Base-by-base conservation (phyloP, 305 asterid genomes). In the Salvia sclarea region DNA sequence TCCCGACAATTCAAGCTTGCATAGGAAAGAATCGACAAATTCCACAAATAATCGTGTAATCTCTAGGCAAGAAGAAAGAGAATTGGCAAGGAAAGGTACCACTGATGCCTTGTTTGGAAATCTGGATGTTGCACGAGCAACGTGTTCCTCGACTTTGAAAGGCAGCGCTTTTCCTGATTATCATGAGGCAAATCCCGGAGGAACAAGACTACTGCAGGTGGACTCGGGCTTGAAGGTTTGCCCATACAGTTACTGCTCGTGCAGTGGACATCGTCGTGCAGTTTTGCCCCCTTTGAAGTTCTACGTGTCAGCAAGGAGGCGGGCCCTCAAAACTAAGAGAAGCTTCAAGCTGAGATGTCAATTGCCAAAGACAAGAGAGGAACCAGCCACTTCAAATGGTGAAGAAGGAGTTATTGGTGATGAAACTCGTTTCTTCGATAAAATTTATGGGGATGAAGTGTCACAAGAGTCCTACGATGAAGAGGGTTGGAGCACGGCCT, bases 141-240 rank as follows among this genome's bases (percentile, higher is more conserved):
- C 87, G 18, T 83, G 94, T 45, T 84, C 90, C 6, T 79, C 94
- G 30, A 79, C 83, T 66, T 62, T 84, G 81, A 86, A 83, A 64
- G 81, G 77, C 30, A 56, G 76, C 3, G 83, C 82, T 79, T 84
- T 80, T 75, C 86, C 89, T 24, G 86, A 84, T 8, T 45, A 45
- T 35, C 53, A 8, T 14, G 86, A 74, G 66, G 71, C 81, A 43
- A 85, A 81, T n/a, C n/a, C n/a, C n/a, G n/a, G n/a, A n/a, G n/a
- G n/a, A n/a, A n/a, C n/a, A n/a, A n/a, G n/a, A n/a, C n/a, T n/a
- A 58, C 74, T 79, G 18, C 71, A 80, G 44, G 84, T 87, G 43
- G 76, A 81, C 18, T 82, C 93, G 28, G 74, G 64, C 20, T 68
- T 76, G 69, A 83, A 80, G 74, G 87, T 85, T 21, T 87, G 94